Base-by-base conservation (phyloP, 1,284 basidiomycete species). In the Trametes versicolor region DNA sequence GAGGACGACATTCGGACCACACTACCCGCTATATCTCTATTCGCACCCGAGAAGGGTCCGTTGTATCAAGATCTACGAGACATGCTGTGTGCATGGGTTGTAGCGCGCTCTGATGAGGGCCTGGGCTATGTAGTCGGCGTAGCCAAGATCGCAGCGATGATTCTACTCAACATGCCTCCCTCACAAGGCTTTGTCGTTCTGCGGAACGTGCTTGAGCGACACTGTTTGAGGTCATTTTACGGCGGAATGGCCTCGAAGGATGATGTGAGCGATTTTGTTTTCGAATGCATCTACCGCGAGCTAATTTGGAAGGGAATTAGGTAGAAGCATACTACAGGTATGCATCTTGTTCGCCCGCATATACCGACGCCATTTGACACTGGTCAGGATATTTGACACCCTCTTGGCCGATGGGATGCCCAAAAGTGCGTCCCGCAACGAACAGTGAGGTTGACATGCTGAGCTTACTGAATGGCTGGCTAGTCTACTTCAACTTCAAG, bases 401-500 rank as follows among this genome's bases (percentile, higher is more conserved):
- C 79, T 97, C 13, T 82, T 97, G 29, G 95, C 95, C 27, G 96
- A 98, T 75, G 89, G 91, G 49, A 97, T 98, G 91, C 97, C 97
- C 0, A 97, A 96, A 82, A 89, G 94, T 97, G 71, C 73, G 86
- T 71, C 9, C 37, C 2, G 45, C 27, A 58, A 12, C 36, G 17
- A 47, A 17, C n/a, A n/a, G 41, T 50, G 15, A 52, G 5, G 32
- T 17, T 32, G 17, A 29, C 12, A 37, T 10, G 19, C 4, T 8
- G 50, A 19, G 60, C 63, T 74, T 53, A 77, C 39, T 21, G 2
- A 21, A 1, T 17, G 36, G 32, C 1, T 17, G 36, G 32, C 1
- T 57, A 94, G 94, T 96, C 71, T 97, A 95, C 77, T 96, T 96
- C 79, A 97, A 97, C 80, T 97, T 97, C 80, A 96, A 97, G 76